These are phyloP conservation scores for Melastoma candidum DNA, from an alignment of 441 rosid genomes.

Conservation along the genomic window DNA sequence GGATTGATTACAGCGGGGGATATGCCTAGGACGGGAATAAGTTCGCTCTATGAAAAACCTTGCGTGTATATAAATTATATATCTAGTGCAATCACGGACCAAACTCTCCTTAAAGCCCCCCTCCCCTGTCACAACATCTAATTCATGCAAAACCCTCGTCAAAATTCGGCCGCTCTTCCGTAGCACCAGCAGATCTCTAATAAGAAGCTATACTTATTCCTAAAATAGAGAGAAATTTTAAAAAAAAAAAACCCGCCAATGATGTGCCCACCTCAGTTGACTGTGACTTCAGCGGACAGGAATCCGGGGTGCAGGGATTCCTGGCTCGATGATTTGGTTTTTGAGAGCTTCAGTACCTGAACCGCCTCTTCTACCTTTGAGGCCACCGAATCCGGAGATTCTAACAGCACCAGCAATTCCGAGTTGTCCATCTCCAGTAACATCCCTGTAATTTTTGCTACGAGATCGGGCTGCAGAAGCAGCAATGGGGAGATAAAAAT, in stretches of 20 bases:
- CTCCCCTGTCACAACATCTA: no score
- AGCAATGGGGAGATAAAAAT: not conserved
- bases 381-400: conserved; percentile 35
- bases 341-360: conserved; percentile 38
- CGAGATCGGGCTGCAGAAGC: conserved; percentile 42
- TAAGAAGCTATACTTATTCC: no score
- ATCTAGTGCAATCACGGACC: no score
- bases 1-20: no score
- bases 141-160: no score
- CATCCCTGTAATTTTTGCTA: conserved; percentile 51
- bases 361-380: conserved; percentile 39
- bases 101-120: no score
- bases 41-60: no score
- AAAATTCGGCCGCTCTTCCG: no score
- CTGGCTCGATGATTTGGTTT: conserved; percentile 30
- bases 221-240: no score
- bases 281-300: conserved; percentile 54
- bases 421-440: conserved; percentile 44
- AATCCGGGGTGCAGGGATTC: conserved; percentile 33
- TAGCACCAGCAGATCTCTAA: no score
- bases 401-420: conserved; percentile 32
- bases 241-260: not conserved
- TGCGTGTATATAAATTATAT: no score
- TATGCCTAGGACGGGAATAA: no score
- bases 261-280: conserved; percentile 24